These are phyloP conservation scores for Abrus pulchellus DNA, from an alignment of 306 rosid species.

Conservation along the genomic window DNA sequence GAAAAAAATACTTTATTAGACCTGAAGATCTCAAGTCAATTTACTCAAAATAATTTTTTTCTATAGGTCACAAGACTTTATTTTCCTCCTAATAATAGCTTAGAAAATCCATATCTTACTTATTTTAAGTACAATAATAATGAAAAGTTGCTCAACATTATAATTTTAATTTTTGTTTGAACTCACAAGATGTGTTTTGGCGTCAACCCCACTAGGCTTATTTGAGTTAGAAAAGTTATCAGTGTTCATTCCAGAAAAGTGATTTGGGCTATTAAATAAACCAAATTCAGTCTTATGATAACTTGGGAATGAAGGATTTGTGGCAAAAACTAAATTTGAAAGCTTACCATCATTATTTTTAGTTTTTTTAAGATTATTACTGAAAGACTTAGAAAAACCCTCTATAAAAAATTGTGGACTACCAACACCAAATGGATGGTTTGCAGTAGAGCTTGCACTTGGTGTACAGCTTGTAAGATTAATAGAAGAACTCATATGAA, in stretches of 20 bases:
- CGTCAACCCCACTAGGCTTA: background rate
- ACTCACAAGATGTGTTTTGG: conserved; percentile 3
- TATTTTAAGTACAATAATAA: too few relatives aligned
- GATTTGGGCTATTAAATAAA: background rate
- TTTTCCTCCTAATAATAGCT: too few relatives aligned
- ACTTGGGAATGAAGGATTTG: conserved; percentile 12
- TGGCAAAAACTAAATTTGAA: conserved; percentile 11
- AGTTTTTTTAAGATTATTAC: conserved; percentile 3
- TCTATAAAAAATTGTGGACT: conserved; percentile 1
- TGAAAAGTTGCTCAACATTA: background rate
- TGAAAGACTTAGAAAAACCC: conserved; percentile 30
- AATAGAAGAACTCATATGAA: background rate
- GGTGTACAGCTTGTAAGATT: background rate
- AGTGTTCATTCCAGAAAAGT: background rate
- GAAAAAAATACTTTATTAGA: too few relatives aligned
- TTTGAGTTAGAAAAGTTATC: background rate
- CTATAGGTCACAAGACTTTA: too few relatives aligned
- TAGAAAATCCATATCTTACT: too few relatives aligned
- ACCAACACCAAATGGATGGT: conserved; percentile 30
- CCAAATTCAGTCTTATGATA: conserved; percentile 4
- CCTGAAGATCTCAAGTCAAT: too few relatives aligned
- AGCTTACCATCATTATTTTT: background rate
- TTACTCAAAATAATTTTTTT: too few relatives aligned
- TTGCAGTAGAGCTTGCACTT: background rate
- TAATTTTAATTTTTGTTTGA: background rate